These are phyloP conservation scores for Psilocybe mexicana DNA, from an alignment of 1,284 basidiomycete genomes.

Conservation along the genomic window DNA sequence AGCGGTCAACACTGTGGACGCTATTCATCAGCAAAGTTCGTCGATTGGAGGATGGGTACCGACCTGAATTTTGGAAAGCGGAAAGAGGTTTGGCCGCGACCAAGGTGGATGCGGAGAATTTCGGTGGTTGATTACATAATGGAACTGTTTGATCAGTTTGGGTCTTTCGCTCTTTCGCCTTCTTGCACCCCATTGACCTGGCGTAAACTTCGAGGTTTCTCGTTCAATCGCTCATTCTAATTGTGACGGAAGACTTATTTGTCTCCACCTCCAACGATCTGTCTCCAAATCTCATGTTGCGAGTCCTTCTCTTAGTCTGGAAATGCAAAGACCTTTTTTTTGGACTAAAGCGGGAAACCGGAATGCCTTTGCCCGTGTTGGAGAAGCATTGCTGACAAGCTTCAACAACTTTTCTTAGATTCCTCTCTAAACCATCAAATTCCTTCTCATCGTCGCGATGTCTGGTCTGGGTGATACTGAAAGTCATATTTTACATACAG, in stretches of 20 bases:
- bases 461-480: neutral
- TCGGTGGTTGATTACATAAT: constrained; percentile 42
- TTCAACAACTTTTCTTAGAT: neutral
- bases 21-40: neutral
- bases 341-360: too few relatives aligned
- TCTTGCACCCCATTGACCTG: too few relatives aligned
- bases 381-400: too few relatives aligned
- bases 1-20: constrained; percentile 15
- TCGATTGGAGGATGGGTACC: constrained; percentile 7
- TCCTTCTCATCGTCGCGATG: neutral
- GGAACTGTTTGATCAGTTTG: neutral
- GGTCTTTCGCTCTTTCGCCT: too few relatives aligned
- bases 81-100: constrained; percentile 21
- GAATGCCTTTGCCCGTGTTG: too few relatives aligned
- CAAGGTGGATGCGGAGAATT: constrained; percentile 37
- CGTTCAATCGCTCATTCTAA: too few relatives aligned
- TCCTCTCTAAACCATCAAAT: neutral
- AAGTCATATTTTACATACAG: constrained; percentile 25
- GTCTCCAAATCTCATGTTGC: too few relatives aligned
- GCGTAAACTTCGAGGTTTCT: too few relatives aligned
- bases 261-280: too few relatives aligned
- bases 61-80: constrained; percentile 30
- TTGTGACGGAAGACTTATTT: too few relatives aligned
- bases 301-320: too few relatives aligned
- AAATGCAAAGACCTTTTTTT: too few relatives aligned